Conservation (phyloP, 306 rosid genomes). For the Trifolium pratense region DNA sequence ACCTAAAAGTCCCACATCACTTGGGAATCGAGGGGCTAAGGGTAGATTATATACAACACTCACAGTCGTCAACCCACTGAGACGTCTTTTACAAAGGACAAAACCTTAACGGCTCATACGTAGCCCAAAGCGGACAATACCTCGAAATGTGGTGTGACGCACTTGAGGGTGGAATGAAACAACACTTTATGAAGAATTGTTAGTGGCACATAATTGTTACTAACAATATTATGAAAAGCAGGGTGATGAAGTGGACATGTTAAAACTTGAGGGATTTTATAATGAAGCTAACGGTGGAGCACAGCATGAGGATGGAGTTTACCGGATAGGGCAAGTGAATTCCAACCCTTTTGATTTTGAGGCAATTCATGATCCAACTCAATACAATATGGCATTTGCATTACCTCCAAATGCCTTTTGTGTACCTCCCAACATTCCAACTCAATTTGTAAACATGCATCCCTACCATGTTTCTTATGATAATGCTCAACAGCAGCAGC, state of each 20-base stretch:
- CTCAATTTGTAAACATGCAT: not conserved
- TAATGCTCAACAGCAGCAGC: constrained; percentile 29
- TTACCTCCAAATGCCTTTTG: not conserved
- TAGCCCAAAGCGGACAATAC: too few relatives aligned
- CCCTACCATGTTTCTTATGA: constrained; percentile 34
- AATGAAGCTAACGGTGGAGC: not conserved
- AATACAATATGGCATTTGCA: not conserved
- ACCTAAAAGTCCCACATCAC: too few relatives aligned
- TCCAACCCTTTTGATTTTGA: constrained; percentile 47
- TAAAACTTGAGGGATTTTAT: constrained; percentile 1
- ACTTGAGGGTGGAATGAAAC: too few relatives aligned
- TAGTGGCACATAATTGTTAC: not conserved
- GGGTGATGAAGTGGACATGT: constrained; percentile 22
- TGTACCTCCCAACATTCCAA: constrained; percentile 24
- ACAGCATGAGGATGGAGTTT: constrained; percentile 37
- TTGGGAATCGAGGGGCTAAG: too few relatives aligned
- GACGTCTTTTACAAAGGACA: too few relatives aligned
- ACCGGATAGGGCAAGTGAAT: constrained; percentile 6
- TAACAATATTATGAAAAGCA: constrained; percentile 35
- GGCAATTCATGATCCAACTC: not conserved
- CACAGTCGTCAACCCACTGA: too few relatives aligned
- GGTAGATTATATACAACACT: too few relatives aligned
- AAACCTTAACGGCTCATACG: too few relatives aligned
- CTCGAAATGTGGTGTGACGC: too few relatives aligned
- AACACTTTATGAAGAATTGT: too few relatives aligned